Conservation (phyloP, 2,329 filamentous ascomycete genomes). For the Ilyonectria robusta region DNA sequence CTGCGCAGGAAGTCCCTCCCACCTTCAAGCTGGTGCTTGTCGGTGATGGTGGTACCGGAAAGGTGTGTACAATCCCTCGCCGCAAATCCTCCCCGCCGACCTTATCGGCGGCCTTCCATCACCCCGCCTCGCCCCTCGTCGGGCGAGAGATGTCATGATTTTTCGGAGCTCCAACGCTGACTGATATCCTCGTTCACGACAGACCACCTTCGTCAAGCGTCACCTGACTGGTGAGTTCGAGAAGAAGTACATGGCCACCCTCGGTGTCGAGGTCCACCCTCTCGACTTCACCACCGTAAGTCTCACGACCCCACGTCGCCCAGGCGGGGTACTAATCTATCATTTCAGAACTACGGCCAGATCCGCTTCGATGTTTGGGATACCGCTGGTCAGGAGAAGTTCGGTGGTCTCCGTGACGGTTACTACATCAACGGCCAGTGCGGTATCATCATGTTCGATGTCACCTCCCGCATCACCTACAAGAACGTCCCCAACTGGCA, state of each 20-base stretch:
- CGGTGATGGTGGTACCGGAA: constrained; percentile 98
- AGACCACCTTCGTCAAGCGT: constrained; percentile 99
- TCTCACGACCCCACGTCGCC: constrained; percentile 50
- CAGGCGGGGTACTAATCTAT: constrained; percentile 48
- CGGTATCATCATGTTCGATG: constrained; percentile 99
- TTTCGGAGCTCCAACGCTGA: constrained; percentile 35
- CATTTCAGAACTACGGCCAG: constrained; percentile 85
- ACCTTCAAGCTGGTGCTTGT: constrained; percentile 99
- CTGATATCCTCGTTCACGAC: constrained; percentile 37
- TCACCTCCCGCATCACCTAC: constrained; percentile 99
- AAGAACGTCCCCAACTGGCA: constrained; percentile 99
- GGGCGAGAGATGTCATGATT: constrained; percentile 30
- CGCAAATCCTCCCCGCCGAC: constrained; percentile 36
- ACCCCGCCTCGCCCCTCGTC: constrained; percentile 41
- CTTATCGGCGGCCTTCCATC: constrained; percentile 39
- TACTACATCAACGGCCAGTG: constrained; percentile 99
- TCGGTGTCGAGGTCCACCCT: constrained; percentile 99
- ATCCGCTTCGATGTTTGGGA: constrained; percentile 99
- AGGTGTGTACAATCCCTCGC: constrained; percentile 71
- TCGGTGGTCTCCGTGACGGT: constrained; percentile 97
- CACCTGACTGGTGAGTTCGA: constrained; percentile 99
- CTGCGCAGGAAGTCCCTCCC: constrained; percentile 68
- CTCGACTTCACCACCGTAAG: constrained; percentile 97
- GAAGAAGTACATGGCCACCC: constrained; percentile 99
- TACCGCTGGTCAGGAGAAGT: constrained; percentile 99